These are phyloP conservation scores for Quercus alba DNA, from an alignment of 306 rosid genomes.

Conservation along the genomic window DNA sequence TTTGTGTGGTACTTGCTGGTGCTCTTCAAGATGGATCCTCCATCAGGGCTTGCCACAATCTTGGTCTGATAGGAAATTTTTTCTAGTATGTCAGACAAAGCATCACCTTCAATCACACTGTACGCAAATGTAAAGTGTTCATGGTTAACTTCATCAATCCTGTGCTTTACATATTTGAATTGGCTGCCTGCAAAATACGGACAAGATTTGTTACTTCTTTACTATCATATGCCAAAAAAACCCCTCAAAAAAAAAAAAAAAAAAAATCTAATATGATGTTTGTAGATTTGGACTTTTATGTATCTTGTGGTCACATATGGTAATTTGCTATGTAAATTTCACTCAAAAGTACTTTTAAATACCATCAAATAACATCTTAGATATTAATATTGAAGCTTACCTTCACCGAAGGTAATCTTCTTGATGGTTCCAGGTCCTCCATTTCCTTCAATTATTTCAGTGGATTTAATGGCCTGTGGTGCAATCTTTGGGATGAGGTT, in stretches of 20 bases:
- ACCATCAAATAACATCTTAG: no score
- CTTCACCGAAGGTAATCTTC: conserved; percentile 23
- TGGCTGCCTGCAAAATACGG: not conserved
- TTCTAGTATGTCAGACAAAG: conserved; percentile 13
- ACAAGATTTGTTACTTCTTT: not conserved
- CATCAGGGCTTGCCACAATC: conserved; percentile 18
- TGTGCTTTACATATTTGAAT: conserved; percentile 6
- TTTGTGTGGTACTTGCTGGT: conserved; percentile 8
- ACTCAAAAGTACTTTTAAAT: no score
- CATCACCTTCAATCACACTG: conserved; percentile 28
- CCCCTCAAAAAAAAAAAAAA: no score
- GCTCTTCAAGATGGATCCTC: conserved; percentile 30
- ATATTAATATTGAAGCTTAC: not conserved
- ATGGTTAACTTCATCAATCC: conserved; percentile 17
- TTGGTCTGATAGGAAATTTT: conserved; percentile 29
- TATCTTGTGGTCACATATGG: no score
- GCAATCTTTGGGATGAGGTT: conserved; percentile 24
- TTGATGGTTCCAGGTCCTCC: conserved; percentile 45
- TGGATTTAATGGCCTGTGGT: not conserved
- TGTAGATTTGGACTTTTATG: no score
- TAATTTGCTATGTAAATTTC: no score
- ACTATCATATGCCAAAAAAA: no score
- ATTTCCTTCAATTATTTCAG: conserved; percentile 36
- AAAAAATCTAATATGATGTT: no score
- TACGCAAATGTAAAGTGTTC: conserved; percentile 15